These are phyloP conservation scores for Penicillium fuscoglaucum DNA, from an alignment of 2,329 filamentous ascomycete species.

Conservation along the genomic window DNA sequence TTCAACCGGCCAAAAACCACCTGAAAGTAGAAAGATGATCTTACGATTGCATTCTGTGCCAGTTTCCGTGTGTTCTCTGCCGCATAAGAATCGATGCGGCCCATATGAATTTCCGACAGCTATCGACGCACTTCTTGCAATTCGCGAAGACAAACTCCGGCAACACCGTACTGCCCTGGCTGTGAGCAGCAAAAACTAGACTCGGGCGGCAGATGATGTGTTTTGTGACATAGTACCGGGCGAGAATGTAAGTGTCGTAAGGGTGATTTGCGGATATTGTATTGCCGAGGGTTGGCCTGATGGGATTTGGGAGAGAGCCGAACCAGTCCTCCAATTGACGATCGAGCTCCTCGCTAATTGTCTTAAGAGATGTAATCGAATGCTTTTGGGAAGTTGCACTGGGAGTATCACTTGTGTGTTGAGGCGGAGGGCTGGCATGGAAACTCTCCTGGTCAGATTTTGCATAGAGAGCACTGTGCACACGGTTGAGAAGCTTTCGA, in stretches of 20 bases:
- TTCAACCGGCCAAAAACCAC: too few species aligned
- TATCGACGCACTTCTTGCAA: slow-evolving; percentile 18
- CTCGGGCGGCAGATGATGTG: slow-evolving; percentile 22
- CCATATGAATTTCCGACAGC: slow-evolving; percentile 19
- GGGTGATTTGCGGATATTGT: slow-evolving; percentile 5
- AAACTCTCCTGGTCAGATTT: slow-evolving; percentile 5
- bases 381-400: slow-evolving; percentile 1
- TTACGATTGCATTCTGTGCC: slow-evolving; percentile 21
- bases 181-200: slow-evolving; percentile 17
- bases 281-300: slow-evolving; percentile 17
- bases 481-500: slow-evolving; percentile 20
- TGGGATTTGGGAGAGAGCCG: slow-evolving; percentile 12
- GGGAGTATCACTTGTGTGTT: not conserved
- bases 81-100: slow-evolving; percentile 11
- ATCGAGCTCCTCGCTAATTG: slow-evolving; percentile 16
- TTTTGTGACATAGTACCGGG: slow-evolving; percentile 18
- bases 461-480: slow-evolving; percentile 22
- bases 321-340: slow-evolving; percentile 20
- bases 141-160: slow-evolving; percentile 14
- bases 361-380: slow-evolving; percentile 15
- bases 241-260: slow-evolving; percentile 17
- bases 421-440: not conserved
- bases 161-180: not conserved
- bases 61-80: slow-evolving; percentile 16
- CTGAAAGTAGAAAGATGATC: not conserved